Conservation (phyloP, 495 filamentous ascomycete species). For the Neurospora sp. region DNA sequence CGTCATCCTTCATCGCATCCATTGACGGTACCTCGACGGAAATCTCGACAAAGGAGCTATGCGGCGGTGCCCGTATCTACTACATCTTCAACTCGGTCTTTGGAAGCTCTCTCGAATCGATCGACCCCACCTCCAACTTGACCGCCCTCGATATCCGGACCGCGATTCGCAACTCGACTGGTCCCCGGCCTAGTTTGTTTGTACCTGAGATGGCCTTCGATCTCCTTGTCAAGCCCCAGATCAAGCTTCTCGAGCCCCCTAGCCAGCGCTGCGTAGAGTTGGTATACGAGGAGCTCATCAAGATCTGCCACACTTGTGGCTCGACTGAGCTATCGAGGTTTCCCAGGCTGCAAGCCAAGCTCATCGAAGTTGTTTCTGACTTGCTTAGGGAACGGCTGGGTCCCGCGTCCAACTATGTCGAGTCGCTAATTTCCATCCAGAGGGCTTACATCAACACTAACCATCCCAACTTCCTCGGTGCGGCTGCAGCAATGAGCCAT, state of each 20-base stretch:
- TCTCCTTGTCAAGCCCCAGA: constrained; percentile 94
- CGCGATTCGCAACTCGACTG: constrained; percentile 96
- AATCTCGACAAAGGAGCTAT: constrained; percentile 97
- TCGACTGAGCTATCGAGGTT: constrained; percentile 87
- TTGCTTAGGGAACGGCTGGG: constrained; percentile 86
- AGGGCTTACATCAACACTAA: constrained; percentile 99
- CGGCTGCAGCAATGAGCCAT: constrained; percentile 94
- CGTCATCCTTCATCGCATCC: constrained; percentile 94
- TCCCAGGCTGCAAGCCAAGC: constrained; percentile 87
- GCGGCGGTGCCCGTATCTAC: constrained; percentile 93
- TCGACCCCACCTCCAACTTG: constrained; percentile 90
- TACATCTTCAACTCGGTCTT: constrained; percentile 99
- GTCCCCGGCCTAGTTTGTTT: constrained; percentile 88
- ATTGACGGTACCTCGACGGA: constrained; percentile 98
- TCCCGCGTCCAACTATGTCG: constrained; percentile 81
- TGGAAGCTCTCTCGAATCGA: constrained; percentile 89
- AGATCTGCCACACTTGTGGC: constrained; percentile 97
- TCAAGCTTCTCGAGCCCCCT: constrained; percentile 91
- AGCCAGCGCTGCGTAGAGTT: constrained; percentile 95
- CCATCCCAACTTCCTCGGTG: constrained; percentile 96
- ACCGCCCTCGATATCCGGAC: constrained; percentile 96
- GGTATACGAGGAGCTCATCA: constrained; percentile 98
- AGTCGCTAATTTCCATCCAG: constrained; percentile 94
- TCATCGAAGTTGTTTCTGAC: constrained; percentile 97
- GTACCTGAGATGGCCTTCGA: constrained; percentile 98